Evolutionary conservation across 1,139 yeast species (phyloP), one percentile per base, ranked within the genome.

Genomic region (Yamadazyma dushanensis): DNA sequence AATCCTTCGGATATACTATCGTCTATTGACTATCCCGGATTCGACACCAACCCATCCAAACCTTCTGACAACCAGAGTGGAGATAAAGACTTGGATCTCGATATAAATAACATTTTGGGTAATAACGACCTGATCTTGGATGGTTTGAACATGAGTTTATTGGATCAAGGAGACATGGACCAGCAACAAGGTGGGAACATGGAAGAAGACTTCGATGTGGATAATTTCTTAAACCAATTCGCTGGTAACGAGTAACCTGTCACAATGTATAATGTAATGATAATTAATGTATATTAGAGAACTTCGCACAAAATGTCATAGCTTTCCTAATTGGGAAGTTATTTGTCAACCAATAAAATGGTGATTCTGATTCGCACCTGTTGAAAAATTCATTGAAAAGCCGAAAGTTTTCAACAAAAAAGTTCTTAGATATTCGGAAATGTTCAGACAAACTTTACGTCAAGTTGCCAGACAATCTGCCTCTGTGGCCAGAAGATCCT

Each of bases 371-470:
- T 16, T 29, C 37, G 35, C 39, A 32, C 30, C 23, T 32, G 31
- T 11, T 37, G 38, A 38, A 36, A 38, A 34, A 29, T 31, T 34
- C 28, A 32, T 11, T 25, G 37, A 39, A 25, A 40, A 40, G 35
- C 49, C 49, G 47, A 39, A 39, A 29, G 16, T 36, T 41, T 39
- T 42, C 40, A 32, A 43, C 39, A 31, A 34, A 31, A n/a, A 18
- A 24, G 20, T 26, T 28, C 29, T 27, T 29, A 31, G 39, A 64
- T 46, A 45, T 21, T 24, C 28, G 39, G 65, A 46, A 47, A 81
- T 81, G 88, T 80, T 81, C 68, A 80, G 86, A 79, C 78, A 74
- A 67, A 67, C 81, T 48, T 62, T 78, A 54, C 80, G 80, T 71
- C 73, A 82, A 60, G 75, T 78, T 54, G 75, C 83, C 53, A 79